Conservation (phyloP, 2,329 filamentous ascomycete genomes). For the Pseudopyrenochaeta lycopersici region DNA sequence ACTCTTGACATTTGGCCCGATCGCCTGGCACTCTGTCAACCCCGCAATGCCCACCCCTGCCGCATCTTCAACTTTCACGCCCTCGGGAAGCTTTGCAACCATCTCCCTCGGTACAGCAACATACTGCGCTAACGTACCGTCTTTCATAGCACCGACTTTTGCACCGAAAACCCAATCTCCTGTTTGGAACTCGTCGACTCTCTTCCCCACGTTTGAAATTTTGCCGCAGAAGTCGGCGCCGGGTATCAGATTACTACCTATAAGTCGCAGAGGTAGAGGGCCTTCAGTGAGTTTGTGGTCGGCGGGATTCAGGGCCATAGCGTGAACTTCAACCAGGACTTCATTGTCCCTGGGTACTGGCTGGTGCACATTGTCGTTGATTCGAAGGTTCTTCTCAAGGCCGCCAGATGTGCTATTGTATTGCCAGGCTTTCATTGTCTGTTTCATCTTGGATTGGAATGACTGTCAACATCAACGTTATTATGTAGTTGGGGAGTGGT, state of each 20-base stretch:
- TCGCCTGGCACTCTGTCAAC: slow-evolving; percentile 51
- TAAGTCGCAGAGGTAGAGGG: slow-evolving; percentile 32
- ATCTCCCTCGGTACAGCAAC: slow-evolving; percentile 33
- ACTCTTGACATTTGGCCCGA: slow-evolving; percentile 48
- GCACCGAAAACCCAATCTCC: slow-evolving; percentile 54
- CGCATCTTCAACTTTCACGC: slow-evolving; percentile 43
- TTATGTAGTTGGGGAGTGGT: not conserved
- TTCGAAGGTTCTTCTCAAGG: slow-evolving; percentile 63
- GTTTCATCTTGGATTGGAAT: slow-evolving; percentile 21
- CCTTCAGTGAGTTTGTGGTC: slow-evolving; percentile 71
- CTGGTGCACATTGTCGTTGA: slow-evolving; percentile 55
- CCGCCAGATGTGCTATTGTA: slow-evolving; percentile 58
- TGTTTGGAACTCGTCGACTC: slow-evolving; percentile 38
- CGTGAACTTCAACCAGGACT: slow-evolving; percentile 65
- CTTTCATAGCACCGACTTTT: slow-evolving; percentile 35
- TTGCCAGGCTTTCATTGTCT: slow-evolving; percentile 67
- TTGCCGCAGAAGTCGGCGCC: slow-evolving; percentile 63
- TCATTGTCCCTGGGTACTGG: slow-evolving; percentile 52
- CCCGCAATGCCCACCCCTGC: slow-evolving; percentile 49
- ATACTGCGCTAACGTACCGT: slow-evolving; percentile 52
- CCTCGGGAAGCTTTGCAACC: slow-evolving; percentile 34
- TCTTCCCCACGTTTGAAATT: slow-evolving; percentile 50
- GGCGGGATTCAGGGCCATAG: slow-evolving; percentile 66
- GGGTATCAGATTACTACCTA: slow-evolving; percentile 52
- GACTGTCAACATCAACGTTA: not conserved